Evolutionary conservation across 2,329 filamentous ascomycete species (phyloP), one percentile per base, ranked within the genome.

Genomic region (Cercospora zeina): DNA sequence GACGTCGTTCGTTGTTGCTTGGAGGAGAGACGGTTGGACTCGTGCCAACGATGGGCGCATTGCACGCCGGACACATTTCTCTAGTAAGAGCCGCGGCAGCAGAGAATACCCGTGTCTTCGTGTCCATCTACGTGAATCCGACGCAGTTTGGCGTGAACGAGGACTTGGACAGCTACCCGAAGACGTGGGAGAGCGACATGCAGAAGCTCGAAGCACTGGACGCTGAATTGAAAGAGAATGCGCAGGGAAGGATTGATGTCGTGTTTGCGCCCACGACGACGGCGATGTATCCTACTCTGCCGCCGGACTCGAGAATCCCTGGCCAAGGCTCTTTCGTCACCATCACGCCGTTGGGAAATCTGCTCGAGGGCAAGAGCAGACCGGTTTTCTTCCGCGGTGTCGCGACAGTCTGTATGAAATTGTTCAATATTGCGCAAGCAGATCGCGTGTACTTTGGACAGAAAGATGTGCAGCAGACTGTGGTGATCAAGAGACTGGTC

Each of bases 351-450:
- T 81, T 97, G 1, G 87, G 87, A 6, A 86, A 87, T 68, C 82
- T 93, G 27, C 83, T 97, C 3, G 95, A 99, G 78, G 95, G 95
- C 14, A 84, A 85, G 4, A 91, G 88, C 50, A 82, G 95, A 14
- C 95, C 95, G 2, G 96, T 96, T 47, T 99, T 99, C 77, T 99
- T 99, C 78, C 85, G 95, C 54, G 95, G 95, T 39, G 95, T 99
- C 34, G 93, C 95, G 19, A 99, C 95, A 1, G 89, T 99, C 1
- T 97, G 93, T 79, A 95, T 93, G 85, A 99, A 96, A 78, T 79
- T 96, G 13, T 93, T 96, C 78, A 93, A 93, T 72, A 90, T 92
- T 59, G 87, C 91, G 50, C 82, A 86, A 67, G 89, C 91, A 3
- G 88, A 93, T 61, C 84, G 84, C 49, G 90, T 91, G 4, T 95